phyloP scores from a whole-genome alignment of 208 protist species.

The Crithidia thermophila region DNA sequence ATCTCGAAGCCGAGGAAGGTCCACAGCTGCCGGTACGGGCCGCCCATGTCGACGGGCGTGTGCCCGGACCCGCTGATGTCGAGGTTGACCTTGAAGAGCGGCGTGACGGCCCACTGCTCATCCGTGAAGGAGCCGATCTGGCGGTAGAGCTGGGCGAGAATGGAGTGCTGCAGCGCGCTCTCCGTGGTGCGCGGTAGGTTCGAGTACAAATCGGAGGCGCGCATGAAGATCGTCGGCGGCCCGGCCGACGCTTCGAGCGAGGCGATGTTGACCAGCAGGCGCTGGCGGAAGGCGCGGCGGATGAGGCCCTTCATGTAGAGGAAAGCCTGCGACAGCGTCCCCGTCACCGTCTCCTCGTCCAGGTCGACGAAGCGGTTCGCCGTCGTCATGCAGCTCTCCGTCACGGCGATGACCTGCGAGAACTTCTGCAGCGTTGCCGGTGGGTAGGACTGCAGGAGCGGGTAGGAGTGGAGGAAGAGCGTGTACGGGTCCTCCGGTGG shows the following conservation, averaged over 20 bases:
- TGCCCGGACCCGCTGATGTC: constrained; percentile 78
- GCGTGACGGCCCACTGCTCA: constrained; percentile 59
- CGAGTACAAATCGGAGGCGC: constrained; percentile 75
- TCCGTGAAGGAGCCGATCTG: constrained; percentile 82
- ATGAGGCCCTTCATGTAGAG: constrained; percentile 85
- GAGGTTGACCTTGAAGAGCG: constrained; percentile 87
- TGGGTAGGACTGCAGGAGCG: constrained; percentile 43
- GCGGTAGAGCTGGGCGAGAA: constrained; percentile 86
- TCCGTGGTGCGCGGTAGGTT: constrained; percentile 74
- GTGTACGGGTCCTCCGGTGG: constrained; percentile 34
- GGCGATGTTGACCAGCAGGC: constrained; percentile 76
- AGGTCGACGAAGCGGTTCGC: constrained; percentile 87
- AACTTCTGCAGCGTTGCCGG: constrained; percentile 42
- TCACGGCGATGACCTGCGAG: constrained; percentile 70
- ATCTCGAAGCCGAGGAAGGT: constrained; percentile 88
- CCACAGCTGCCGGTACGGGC: constrained; percentile 91
- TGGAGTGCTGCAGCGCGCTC: constrained; percentile 76
- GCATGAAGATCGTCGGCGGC: constrained; percentile 66
- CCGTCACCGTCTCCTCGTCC: constrained; percentile 68
- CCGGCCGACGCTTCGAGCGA: constrained; percentile 48
- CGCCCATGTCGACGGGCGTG: constrained; percentile 86
- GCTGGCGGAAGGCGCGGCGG: constrained; percentile 72
- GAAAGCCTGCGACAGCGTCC: constrained; percentile 74
- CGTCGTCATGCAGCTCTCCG: constrained; percentile 91
- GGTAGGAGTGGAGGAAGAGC: constrained; percentile 54